Evolutionary conservation across 768 basidiomycete genomes (phyloP).

Genomic region (Suillus americanus): DNA sequence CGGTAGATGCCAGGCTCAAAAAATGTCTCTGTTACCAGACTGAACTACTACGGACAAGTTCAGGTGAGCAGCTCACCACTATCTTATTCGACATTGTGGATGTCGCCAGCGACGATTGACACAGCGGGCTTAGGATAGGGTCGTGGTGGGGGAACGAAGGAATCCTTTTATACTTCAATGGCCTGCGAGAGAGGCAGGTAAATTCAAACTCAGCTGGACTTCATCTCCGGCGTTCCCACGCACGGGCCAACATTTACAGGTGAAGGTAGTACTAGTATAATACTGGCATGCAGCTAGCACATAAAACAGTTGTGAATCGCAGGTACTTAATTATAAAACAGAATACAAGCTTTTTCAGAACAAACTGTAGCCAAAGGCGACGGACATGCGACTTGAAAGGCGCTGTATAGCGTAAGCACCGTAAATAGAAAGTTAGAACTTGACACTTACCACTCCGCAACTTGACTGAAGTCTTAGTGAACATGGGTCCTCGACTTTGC

Average conservation of each 20-base stretch:
- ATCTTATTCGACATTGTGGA: slow-evolving; percentile 92
- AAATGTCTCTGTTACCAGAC: slow-evolving; percentile 49
- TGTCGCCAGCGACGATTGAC: slow-evolving; percentile 26
- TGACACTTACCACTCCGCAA: background rate
- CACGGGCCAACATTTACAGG: slow-evolving; percentile 36
- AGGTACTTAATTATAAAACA: background rate
- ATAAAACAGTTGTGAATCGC: background rate
- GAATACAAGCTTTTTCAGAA: background rate
- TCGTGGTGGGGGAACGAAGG: slow-evolving; percentile 32
- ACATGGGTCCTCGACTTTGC: slow-evolving; percentile 20
- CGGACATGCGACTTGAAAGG: background rate
- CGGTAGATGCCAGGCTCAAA: slow-evolving; percentile 91
- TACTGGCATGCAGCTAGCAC: background rate
- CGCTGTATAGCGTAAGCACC: background rate
- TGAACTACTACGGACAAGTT: slow-evolving; percentile 56
- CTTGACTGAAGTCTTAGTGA: slow-evolving; percentile 9
- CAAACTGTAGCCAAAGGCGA: background rate
- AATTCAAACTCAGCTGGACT: slow-evolving; percentile 43
- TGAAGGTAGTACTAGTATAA: background rate
- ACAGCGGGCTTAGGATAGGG: slow-evolving; percentile 32
- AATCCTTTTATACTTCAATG: slow-evolving; percentile 42
- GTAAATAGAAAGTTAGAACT: background rate
- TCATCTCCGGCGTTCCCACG: slow-evolving; percentile 39
- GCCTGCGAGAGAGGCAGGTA: slow-evolving; percentile 35
- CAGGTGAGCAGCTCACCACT: slow-evolving; percentile 88